A percentile compares a stretch with the other conserved stretches of the same genome.
Evolutionary conservation across 1,139 yeast genomes (phyloP).

Genomic region (Groenewaldozyma sp.): DNA sequence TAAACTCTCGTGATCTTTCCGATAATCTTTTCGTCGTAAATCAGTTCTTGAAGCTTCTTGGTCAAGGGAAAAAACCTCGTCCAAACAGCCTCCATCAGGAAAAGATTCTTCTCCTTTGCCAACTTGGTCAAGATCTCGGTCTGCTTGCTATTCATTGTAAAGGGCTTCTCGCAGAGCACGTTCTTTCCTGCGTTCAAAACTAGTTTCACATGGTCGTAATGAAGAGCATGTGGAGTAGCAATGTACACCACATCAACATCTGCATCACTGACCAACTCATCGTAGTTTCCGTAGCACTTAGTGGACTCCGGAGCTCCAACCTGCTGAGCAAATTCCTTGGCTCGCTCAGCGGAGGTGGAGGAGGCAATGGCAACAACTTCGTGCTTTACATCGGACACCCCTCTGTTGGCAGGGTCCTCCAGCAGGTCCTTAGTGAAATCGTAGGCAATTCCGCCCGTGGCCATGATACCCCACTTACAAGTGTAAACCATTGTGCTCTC

Average conservation of each 20-base stretch:
- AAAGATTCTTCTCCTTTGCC: conserved; percentile 40
- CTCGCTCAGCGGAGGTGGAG: conserved; percentile 22
- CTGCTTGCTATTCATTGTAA: conserved; percentile 44
- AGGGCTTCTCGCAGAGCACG: conserved; percentile 54
- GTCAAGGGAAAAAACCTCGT: conserved; percentile 51
- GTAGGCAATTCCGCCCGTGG: conserved; percentile 26
- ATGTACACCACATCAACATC: conserved; percentile 46
- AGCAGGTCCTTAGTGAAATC: conserved; percentile 24
- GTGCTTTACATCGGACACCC: conserved; percentile 26
- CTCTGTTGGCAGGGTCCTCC: conserved; percentile 23
- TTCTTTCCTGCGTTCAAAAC: conserved; percentile 46
- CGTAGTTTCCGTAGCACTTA: conserved; percentile 28
- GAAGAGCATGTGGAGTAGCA: conserved; percentile 52
- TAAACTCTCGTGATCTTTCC: conserved; percentile 41
- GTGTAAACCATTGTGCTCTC: conserved; percentile 20
- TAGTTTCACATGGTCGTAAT: conserved; percentile 40
- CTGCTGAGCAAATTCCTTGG: conserved; percentile 20
- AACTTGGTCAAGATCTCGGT: conserved; percentile 37
- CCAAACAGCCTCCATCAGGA: conserved; percentile 61
- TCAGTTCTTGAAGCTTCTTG: conserved; percentile 31
- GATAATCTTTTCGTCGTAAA: conserved; percentile 38
- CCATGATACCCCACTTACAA: conserved; percentile 21
- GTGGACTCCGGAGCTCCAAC: conserved; percentile 11
- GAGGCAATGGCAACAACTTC: conserved; percentile 28
- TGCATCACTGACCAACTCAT: conserved; percentile 35